Evolutionary conservation across 148 eudicot genomes (phyloP), one percentile per base, ranked within the genome.

Genomic region (Amaranthus palmeri): DNA sequence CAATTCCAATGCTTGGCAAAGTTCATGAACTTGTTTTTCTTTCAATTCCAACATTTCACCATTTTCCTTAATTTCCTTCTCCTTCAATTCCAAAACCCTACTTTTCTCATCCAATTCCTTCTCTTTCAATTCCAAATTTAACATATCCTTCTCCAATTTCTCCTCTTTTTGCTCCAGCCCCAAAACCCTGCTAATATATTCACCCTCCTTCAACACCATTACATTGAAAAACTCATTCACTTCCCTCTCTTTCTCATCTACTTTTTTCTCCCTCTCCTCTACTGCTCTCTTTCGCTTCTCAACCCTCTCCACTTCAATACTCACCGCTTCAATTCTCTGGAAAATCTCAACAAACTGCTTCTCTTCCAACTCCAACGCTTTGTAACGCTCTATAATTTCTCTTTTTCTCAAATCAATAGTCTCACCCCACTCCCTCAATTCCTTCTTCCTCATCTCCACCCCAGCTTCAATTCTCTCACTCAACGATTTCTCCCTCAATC

Each of bases 111-210:
- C 44, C 52, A 66, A 13, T 40, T 41, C 65, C 43, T 11, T 55
- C 65, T 74, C 77, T 41, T 56, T 70, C 64, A 49, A 51, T 56
- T 76, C 69, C n/a, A 74, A 49, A 7, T 6, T 52, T 50, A 48
- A 11, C 47, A 15, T 62, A 43, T 14, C 17, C 66, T 62, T 49
- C 5, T 7, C 9, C 15, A 41, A 61, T 41, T 62, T 44, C 2
- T 3, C 61, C 13, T 18, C 41, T 4, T 41, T 54, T 4, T 53
- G 15, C 42, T 13, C 45, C 57, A 68, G 1, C 48, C 5, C 47
- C 40, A 15, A 7, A 36, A 12, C 36, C 17, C 59, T 53, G 15
- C 42, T 15, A 42, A n/a, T 17, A 15, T 40, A 7, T 43, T 40
- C 49, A 40, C 11, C 46, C 14, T 25, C 56, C 59, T 53, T 51